Base-by-base conservation (phyloP, 306 rosid genomes). In the Malus fusca region DNA sequence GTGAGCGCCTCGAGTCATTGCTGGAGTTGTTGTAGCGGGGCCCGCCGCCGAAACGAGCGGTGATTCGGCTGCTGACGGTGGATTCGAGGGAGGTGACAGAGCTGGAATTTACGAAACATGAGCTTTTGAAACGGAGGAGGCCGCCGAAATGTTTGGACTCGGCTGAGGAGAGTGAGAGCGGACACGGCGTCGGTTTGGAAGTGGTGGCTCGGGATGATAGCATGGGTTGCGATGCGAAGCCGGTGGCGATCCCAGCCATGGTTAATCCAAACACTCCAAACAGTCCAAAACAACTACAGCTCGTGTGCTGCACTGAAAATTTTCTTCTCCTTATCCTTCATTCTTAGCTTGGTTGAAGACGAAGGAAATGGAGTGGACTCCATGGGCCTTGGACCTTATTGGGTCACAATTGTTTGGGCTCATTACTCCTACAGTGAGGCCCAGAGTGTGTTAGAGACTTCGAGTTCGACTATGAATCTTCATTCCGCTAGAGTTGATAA, bases 221-320 rank as follows among this genome's bases (percentile, higher is more conserved):
- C 64, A 84, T 69, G 71, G 83, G 77, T 31, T 83, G 84, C 76
- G 84, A 84, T 66, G 97, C 73, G 73, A 84, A 80, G 71, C 82
- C 78, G 88, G 84, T 79, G 79, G 89, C 70, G 72, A 92, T 82
- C 78, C 91, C 96, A 79, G 97, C 92, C 99, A 95, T 95, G 82
- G 82, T 68, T 63, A 48, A 15, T 48, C 55, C 53, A 12, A 33
- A 53, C 51, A 17, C 66, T 72, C 66, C 11, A 59, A n/a, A 61
- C 64, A 25, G 33, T 19, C 15, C 0, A 14, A 40, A 35, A n/a
- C 30, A 37, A 23, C 68, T 8, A 31, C 65, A 60, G 15, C 10
- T 42, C 35, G 66, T 35, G 23, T 3, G 23, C 19, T 37, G 53
- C 51, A 12, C 66, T 4, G 35, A 28, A 2, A 40, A 1, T 59